Percentiles rank a stretch among this genome's conserved stretches.
Conservation (phyloP, 192 early-diverging fungal species). For the Radiomyces spectabilis region DNA sequence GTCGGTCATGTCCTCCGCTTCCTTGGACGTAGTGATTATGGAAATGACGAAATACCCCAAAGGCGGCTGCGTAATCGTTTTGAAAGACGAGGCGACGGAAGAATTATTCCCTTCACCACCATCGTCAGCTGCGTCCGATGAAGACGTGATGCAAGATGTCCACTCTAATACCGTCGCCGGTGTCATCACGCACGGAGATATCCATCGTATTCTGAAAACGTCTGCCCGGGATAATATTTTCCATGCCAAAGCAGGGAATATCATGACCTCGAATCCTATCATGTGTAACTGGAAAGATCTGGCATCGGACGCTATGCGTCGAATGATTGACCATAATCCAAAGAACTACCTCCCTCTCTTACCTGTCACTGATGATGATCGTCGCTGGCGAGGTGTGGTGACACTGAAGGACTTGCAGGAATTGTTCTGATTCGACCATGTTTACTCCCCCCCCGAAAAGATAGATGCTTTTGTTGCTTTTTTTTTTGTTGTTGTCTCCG, state of each 20-base stretch:
- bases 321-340: constrained; percentile 17
- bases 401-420: constrained; percentile 28
- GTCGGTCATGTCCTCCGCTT: constrained; percentile 9
- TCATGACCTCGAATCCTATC: constrained; percentile 24
- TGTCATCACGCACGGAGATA: constrained; percentile 31
- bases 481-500: not conserved
- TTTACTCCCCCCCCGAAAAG: not conserved
- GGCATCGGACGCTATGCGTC: constrained; percentile 21
- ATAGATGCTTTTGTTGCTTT: not conserved
- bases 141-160: not conserved
- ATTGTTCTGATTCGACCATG: not conserved
- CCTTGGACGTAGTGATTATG: constrained; percentile 27
- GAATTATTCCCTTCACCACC: constrained; percentile 4
- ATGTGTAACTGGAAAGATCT: constrained; percentile 15
- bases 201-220: constrained; percentile 23
- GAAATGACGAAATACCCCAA: constrained; percentile 28
- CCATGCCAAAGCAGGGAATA: constrained; percentile 19
- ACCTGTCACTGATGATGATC: constrained; percentile 21
- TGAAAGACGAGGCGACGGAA: constrained; percentile 5
- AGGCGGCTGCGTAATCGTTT: constrained; percentile 23
- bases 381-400: constrained; percentile 20
- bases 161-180: constrained; percentile 12
- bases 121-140: constrained; percentile 1
- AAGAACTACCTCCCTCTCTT: constrained; percentile 12
- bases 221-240: constrained; percentile 21